Evolutionary conservation across 371 early-diverging fungal species (phyloP).

Genomic region (Zopfochytrium polystomum): DNA sequence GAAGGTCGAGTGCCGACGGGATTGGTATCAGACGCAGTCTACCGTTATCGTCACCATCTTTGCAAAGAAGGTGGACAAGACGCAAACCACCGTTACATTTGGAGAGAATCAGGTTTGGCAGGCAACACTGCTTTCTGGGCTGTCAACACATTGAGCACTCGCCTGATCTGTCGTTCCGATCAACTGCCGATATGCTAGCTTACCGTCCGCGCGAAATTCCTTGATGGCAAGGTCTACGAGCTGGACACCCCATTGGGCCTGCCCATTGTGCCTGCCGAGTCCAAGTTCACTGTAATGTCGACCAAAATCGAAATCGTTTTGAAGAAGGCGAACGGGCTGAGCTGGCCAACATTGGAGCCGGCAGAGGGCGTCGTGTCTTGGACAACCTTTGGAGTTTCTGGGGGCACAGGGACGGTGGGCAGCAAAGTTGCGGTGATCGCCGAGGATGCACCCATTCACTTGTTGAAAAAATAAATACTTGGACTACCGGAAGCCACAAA

Average conservation of each 20-base stretch:
- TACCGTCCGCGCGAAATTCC: conserved; percentile 50
- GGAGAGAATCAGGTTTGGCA: conserved; percentile 14
- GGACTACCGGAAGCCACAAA: no score
- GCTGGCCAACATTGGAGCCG: conserved; percentile 80
- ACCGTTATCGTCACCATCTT: conserved; percentile 83
- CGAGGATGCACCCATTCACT: conserved; percentile 40
- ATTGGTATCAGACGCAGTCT: conserved; percentile 91
- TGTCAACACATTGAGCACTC: no score
- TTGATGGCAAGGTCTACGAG: conserved; percentile 62
- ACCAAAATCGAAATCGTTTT: conserved; percentile 87
- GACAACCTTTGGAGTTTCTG: conserved; percentile 77
- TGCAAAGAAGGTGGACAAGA: conserved; percentile 81
- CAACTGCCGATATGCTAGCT: no score
- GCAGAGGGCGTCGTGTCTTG: conserved; percentile 51
- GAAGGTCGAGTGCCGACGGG: conserved; percentile 74
- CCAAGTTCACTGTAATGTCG: conserved; percentile 66
- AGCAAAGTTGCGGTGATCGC: no score
- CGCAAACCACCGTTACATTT: conserved; percentile 65
- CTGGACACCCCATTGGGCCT: conserved; percentile 63
- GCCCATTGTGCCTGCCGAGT: conserved; percentile 66
- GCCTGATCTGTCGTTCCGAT: no score
- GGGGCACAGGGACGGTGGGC: conserved; percentile 39
- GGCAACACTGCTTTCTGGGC: background rate
- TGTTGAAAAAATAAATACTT: conserved; percentile 30
- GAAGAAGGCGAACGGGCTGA: conserved; percentile 78